These are phyloP conservation scores for Amaranthus tricolor DNA, from an alignment of 179 eudicot species.

Conservation along the genomic window DNA sequence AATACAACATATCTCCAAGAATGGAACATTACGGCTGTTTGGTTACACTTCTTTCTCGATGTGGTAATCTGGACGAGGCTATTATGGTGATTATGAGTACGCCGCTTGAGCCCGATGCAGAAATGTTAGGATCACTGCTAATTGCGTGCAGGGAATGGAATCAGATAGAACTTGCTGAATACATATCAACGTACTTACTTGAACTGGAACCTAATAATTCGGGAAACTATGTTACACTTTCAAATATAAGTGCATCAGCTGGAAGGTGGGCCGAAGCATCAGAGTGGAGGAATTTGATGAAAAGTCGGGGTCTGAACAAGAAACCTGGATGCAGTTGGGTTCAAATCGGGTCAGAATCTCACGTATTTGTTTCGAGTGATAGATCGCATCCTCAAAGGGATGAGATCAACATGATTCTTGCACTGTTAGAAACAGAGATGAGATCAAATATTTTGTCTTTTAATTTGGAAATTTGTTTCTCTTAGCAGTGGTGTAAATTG, in stretches of 20 bases:
- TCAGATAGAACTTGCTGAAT: constrained; percentile 27
- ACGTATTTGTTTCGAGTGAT: constrained; percentile 47
- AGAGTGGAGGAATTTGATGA: constrained; percentile 35
- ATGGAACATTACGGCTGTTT: constrained; percentile 36
- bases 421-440: constrained; percentile 37
- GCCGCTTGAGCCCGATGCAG: constrained; percentile 28
- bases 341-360: constrained; percentile 39
- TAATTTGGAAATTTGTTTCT: constrained; percentile 21
- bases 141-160: constrained; percentile 30
- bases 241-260: constrained; percentile 35
- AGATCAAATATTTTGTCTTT: constrained; percentile 16
- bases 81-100: constrained; percentile 23
- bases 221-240: constrained; percentile 28
- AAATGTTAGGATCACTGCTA: constrained; percentile 32
- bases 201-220: constrained; percentile 28
- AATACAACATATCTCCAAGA: constrained; percentile 20
- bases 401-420: constrained; percentile 30
- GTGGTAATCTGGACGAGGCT: constrained; percentile 31
- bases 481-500: constrained; percentile 7
- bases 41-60: constrained; percentile 31
- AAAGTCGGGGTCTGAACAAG: constrained; percentile 34
- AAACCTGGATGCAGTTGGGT: constrained; percentile 57
- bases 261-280: constrained; percentile 43
- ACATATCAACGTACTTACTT: constrained; percentile 22
- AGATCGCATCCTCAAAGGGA: constrained; percentile 33